Evolutionary conservation across 2,329 filamentous ascomycete genomes (phyloP), one percentile per base, ranked within the genome.

Genomic region (Chrysoporthe puriensis): DNA sequence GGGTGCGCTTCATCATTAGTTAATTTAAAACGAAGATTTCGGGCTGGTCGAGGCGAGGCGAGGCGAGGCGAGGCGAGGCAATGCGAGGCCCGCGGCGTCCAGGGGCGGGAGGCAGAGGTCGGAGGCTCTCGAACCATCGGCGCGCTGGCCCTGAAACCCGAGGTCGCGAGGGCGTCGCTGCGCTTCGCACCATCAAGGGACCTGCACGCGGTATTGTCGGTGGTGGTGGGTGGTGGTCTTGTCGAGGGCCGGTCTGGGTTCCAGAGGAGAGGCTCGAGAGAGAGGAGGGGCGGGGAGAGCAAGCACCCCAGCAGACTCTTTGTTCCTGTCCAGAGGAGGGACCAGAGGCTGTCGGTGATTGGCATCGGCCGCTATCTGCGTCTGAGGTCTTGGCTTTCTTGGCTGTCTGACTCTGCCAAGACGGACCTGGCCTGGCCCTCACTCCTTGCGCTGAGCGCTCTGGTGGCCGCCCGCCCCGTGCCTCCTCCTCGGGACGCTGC

Each of bases 1-100:
- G 58, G 40, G 63, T 40, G 40, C 65, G 60, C 65, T 58, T 66
- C 68, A 69, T 69, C 32, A 14, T 65, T 56, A 46, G 42, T n/a
- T 2, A 63, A 32, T 54, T 21, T n/a, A 4, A 63, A 32, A 59
- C 18, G 43, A 9, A 26, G 7, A 34, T 8, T 9, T 14, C 32
- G n/a, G 18, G 9, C 6, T 6, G 8, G n/a, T 18, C 26, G 0
- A 2, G 26, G 26, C 26, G 26, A 26, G 26, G 26, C 2, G 2
- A 26, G n/a, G 32, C 26, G 0, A 2, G 26, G 26, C 26, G 26
- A 26, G 26, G 26, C 2, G 2, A 26, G 26, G 26, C 26, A 16
- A 36, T 4, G 16, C 40, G 11, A 14, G 54, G 54, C 16, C 14
- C 54, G 13, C 1, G 54, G 40, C 14, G 54, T 36, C 34, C 18